Evolutionary conservation across 2,329 filamentous ascomycete species (phyloP).

Genomic region (Tolypocladium amazonense): DNA sequence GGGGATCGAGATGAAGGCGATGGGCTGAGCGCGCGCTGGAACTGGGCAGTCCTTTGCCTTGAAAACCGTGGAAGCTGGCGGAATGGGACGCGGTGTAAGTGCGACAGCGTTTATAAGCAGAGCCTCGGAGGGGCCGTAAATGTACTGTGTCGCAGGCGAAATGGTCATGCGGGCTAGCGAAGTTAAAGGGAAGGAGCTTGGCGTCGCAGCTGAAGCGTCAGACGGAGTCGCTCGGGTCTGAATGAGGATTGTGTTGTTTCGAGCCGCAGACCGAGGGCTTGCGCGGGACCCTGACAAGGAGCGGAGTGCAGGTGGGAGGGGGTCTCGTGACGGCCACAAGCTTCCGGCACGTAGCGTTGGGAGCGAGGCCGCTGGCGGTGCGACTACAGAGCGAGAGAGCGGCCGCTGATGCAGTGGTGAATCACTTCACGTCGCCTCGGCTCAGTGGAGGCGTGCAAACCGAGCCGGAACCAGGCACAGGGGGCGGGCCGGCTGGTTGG

Average conservation of each 20-base stretch:
- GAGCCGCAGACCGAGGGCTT: not conserved
- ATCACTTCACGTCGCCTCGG: not conserved
- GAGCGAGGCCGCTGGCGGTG: not conserved
- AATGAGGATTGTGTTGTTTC: not conserved
- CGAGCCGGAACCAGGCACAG: not conserved
- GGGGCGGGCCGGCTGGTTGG: not conserved
- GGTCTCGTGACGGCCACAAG: not conserved
- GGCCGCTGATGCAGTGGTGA: not conserved
- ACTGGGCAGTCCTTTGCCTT: constrained; percentile 3
- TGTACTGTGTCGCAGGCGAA: not conserved
- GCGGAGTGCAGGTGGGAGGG: not conserved
- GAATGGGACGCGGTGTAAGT: constrained; percentile 14
- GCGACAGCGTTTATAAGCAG: constrained; percentile 9
- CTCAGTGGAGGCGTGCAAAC: not conserved
- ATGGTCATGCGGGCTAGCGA: not conserved
- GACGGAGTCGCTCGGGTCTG: not conserved
- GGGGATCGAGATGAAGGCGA: constrained; percentile 5
- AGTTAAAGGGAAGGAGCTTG: not conserved
- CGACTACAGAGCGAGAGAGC: not conserved
- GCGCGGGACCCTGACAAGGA: not conserved
- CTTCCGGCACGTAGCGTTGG: not conserved
- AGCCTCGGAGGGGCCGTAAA: not conserved
- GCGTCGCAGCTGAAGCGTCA: not conserved
- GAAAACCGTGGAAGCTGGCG: not conserved
- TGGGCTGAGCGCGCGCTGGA: constrained; percentile 2